phyloP scores from a whole-genome alignment of 1,139 yeast genomes.

The Nakaseomyces delphensis region DNA sequence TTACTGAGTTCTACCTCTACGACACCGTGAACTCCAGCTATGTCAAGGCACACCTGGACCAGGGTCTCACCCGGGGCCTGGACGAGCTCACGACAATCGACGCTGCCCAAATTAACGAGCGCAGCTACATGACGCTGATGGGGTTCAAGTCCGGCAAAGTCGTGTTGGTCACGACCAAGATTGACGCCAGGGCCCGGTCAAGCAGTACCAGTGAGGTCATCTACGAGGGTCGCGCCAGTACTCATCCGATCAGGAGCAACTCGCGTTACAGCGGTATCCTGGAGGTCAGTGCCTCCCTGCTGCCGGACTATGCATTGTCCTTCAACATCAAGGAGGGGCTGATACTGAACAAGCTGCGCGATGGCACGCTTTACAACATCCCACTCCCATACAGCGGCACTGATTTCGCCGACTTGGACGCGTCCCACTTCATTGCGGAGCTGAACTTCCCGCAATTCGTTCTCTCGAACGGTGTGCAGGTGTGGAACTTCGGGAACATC shows the following conservation, averaged over 20 bases:
- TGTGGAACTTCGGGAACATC: conserved; percentile 2
- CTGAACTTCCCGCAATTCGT: conserved; percentile 7
- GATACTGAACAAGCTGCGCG: conserved; percentile 1
- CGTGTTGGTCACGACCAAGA: not conserved
- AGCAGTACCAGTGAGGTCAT: not conserved
- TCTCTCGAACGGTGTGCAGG: conserved; percentile 2
- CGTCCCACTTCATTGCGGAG: not conserved
- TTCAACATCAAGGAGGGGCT: conserved; percentile 6
- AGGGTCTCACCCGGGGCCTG: not conserved
- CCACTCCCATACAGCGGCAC: not conserved
- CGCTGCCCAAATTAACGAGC: not conserved
- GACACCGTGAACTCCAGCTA: not conserved
- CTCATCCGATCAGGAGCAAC: not conserved
- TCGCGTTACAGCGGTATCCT: conserved; percentile 1
- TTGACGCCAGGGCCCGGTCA: not conserved
- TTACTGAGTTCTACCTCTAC: not conserved
- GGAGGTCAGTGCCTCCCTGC: conserved; percentile 3
- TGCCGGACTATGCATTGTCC: conserved; percentile 5
- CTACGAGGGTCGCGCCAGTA: conserved; percentile 4
- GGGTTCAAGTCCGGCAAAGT: conserved; percentile 1
- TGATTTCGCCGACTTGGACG: not conserved
- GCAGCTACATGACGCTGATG: not conserved
- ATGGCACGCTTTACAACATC: not conserved
- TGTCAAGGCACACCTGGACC: not conserved
- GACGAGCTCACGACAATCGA: not conserved